Evolutionary conservation across 1,284 basidiomycete genomes (phyloP), one percentile per base, ranked within the genome.

Genomic region (Fomitopsis palustris): DNA sequence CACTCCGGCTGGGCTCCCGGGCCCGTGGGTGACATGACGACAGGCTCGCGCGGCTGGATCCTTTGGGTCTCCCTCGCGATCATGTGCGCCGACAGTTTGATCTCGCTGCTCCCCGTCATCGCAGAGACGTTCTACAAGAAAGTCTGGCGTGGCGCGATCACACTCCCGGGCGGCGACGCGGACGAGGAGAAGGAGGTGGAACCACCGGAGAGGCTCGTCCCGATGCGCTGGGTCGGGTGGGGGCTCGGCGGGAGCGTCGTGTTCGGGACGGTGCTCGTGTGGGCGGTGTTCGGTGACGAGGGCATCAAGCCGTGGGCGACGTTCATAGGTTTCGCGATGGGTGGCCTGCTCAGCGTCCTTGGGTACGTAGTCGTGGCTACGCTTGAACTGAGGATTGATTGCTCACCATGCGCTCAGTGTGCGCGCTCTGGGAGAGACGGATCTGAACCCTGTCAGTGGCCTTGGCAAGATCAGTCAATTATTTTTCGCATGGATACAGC

Each of bases 231-330:
- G 93, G 90, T 96, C 23, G 55, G 84, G n/a, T 72, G 76, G 61
- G 95, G 95, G 0, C 72, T 95, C 54, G 70, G 73, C 0, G 72
- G 68, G 5, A 94, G 92, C 65, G 81, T 91, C 9, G 65, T 84
- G 8, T 58, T 86, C 12, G 95, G 95, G 9, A 92, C 92, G 0
- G 63, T 87, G 6, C 78, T 96, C 21, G 92, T 98, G 1, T 95
- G 92, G 88, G 57, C 84, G 6, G 88, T 97, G 3, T 98, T 98
- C 70, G 95, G 95, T 3, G 72, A 85, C 52, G 88, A 96, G 62
- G 93, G 93, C 1, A 97, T 98, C 70, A 91, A 90, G 66, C 93
- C 94, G 16, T 98, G 95, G 95, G 95, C 95, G 2, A 96, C 93
- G 0, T 72, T 95, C 17, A 74, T 96, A 38, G 94, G 93, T 9